Conservation (phyloP, 1,284 basidiomycete species). For the Takashimella tepidaria region DNA sequence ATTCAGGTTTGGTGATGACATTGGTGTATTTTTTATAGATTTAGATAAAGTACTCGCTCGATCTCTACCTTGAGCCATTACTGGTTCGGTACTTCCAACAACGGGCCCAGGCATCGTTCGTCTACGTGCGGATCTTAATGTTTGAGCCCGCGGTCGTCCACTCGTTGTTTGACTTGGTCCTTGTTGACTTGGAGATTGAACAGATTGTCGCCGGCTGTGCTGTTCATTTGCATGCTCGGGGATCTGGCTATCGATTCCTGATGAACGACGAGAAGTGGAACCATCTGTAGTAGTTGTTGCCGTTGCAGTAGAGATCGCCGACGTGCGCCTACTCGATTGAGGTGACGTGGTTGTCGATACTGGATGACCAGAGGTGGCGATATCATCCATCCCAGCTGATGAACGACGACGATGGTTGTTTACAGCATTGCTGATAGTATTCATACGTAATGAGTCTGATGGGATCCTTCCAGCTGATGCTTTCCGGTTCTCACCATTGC, state of each 20-base stretch:
- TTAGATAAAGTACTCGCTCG: constrained; percentile 22
- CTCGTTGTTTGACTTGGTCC: neutral
- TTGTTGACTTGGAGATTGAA: neutral
- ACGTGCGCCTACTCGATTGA: constrained; percentile 20
- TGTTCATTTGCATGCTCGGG: too few relatives aligned
- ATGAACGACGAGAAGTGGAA: neutral
- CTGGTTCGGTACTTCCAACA: constrained; percentile 15
- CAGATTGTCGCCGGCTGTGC: too few relatives aligned
- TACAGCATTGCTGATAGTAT: constrained; percentile 10
- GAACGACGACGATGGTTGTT: constrained; percentile 24
- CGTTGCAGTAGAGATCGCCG: constrained; percentile 23
- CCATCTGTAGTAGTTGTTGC: constrained; percentile 8
- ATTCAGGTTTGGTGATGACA: neutral
- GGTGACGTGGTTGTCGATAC: constrained; percentile 17
- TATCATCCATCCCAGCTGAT: constrained; percentile 10
- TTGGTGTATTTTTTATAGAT: neutral
- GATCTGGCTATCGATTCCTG: too few relatives aligned
- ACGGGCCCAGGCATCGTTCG: constrained; percentile 26
- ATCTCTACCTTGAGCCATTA: constrained; percentile 32
- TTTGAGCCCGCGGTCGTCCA: neutral
- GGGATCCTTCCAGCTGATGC: constrained; percentile 18
- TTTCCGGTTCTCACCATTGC: constrained; percentile 19
- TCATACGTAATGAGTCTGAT: constrained; percentile 15
- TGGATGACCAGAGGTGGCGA: neutral
- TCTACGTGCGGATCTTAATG: constrained; percentile 9